These are phyloP conservation scores for Lojkania enalia DNA, from an alignment of 2,329 filamentous ascomycete genomes.

Conservation along the genomic window DNA sequence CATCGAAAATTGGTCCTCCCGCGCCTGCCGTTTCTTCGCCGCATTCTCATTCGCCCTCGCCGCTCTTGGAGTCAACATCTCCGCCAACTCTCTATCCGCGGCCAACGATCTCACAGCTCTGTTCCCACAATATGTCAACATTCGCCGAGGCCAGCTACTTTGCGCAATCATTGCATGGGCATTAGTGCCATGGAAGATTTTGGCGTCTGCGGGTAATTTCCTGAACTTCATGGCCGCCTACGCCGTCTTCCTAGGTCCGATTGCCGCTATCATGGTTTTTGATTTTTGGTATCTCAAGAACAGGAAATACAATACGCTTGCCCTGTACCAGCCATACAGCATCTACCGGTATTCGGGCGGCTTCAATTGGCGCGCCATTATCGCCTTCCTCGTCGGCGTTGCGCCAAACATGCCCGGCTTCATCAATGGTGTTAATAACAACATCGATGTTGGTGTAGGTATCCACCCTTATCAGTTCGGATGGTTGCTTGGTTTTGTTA, in stretches of 20 bases:
- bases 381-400: constrained; percentile 61
- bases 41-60: constrained; percentile 53
- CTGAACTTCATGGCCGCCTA: constrained; percentile 68
- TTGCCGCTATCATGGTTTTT: constrained; percentile 62
- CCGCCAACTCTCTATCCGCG: constrained; percentile 56
- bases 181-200: constrained; percentile 53
- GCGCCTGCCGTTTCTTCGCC: constrained; percentile 47
- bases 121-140: constrained; percentile 58
- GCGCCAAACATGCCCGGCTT: constrained; percentile 62
- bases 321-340: constrained; percentile 54
- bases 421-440: constrained; percentile 47
- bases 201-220: constrained; percentile 47
- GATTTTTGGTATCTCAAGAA: constrained; percentile 63
- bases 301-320: constrained; percentile 55
- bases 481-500: constrained; percentile 66
- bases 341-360: constrained; percentile 58
- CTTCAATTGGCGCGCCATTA: constrained; percentile 63
- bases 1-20: constrained; percentile 43
- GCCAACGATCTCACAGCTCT: constrained; percentile 59
- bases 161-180: constrained; percentile 50
- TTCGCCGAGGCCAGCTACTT: constrained; percentile 54
- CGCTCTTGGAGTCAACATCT: constrained; percentile 58
- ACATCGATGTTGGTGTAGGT: constrained; percentile 51
- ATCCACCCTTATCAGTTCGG: constrained; percentile 64
- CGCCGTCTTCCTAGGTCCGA: constrained; percentile 66